Evolutionary conservation across 208 protist genomes (phyloP), one percentile per base, ranked within the genome.

Genomic region (Leishmania guyanensis): DNA sequence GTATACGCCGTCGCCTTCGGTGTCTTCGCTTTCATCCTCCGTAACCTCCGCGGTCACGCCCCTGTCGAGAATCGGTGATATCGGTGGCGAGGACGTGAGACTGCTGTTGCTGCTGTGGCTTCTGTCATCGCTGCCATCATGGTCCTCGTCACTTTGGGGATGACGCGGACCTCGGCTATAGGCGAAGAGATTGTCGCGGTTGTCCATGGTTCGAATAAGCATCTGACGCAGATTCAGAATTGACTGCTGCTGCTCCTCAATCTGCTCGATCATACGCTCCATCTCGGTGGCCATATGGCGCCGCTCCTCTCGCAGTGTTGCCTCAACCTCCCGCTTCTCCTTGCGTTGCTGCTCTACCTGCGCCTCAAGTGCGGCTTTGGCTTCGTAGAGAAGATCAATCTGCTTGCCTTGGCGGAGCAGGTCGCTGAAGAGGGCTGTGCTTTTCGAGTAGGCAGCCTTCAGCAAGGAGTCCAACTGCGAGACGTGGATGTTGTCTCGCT

Each of bases 361-460:
- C 9, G 62, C 77, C 77, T 96, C 93, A 33, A 95, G 75, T 46
- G 83, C 73, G 0, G 81, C 75, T 70, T 95, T 96, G 46, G 82
- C 86, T 2, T 92, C 87, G 79, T 93, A 92, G 14, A 98, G 86
- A 29, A 91, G 65, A 78, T 96, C 87, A 48, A 96, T 90, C 75
- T 96, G 92, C 6, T 86, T 82, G 4, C 91, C 86, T 71, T 98
- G 94, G 48, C 91, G 92, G 65, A 96, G 75, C 66, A 98, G 50
- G 78, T 98, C 94, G 77, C 87, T 89, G 82, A 98, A 95, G 70
- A 98, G 89, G 8, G 92, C 86, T 22, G 93, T 92, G 85, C 89
- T 98, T 83, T 98, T 98, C 9, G 90, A 46, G 78, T 98, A 98
- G 39, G 92, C 79, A 14, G 94, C 94, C 79, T 92, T 94, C 62